Conservation (phyloP, 768 basidiomycete genomes). For the Tricholoma hemisulphureum region DNA sequence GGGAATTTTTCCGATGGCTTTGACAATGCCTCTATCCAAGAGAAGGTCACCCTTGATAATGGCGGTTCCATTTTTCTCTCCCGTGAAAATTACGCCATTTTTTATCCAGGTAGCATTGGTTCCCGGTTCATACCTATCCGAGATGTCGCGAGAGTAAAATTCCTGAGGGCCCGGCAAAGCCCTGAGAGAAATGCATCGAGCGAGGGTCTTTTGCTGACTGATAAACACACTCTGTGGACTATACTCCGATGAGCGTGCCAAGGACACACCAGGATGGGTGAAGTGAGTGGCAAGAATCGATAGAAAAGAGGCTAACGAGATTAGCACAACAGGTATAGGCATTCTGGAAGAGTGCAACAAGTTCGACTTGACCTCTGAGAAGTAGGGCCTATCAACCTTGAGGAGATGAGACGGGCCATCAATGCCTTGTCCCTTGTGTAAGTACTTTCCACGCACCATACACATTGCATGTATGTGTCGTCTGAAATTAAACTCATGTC, state of each 20-base stretch:
- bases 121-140: constrained; percentile 66
- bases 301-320: constrained; percentile 13
- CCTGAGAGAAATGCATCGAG: constrained; percentile 53
- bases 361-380: constrained; percentile 7
- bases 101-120: constrained; percentile 66
- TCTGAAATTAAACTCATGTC: constrained; percentile 1
- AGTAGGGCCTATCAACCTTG: constrained; percentile 20
- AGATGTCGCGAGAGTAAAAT: constrained; percentile 45
- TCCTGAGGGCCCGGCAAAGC: constrained; percentile 41
- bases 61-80: constrained; percentile 52
- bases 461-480: constrained; percentile 13
- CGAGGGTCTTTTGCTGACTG: constrained; percentile 34
- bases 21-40: constrained; percentile 64
- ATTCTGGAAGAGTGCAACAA: constrained; percentile 1
- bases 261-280: not conserved
- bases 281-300: constrained; percentile 8
- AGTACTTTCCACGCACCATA: not conserved
- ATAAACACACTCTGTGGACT: constrained; percentile 16
- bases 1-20: constrained; percentile 54
- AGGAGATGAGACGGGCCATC: constrained; percentile 6
- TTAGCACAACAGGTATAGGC: constrained; percentile 10
- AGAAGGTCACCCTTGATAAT: constrained; percentile 63
- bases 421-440: not conserved
- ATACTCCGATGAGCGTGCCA: not conserved
- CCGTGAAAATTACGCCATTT: constrained; percentile 70